Evolutionary conservation across 208 protist genomes (phyloP).

Genomic region (Leishmania mexicana): DNA sequence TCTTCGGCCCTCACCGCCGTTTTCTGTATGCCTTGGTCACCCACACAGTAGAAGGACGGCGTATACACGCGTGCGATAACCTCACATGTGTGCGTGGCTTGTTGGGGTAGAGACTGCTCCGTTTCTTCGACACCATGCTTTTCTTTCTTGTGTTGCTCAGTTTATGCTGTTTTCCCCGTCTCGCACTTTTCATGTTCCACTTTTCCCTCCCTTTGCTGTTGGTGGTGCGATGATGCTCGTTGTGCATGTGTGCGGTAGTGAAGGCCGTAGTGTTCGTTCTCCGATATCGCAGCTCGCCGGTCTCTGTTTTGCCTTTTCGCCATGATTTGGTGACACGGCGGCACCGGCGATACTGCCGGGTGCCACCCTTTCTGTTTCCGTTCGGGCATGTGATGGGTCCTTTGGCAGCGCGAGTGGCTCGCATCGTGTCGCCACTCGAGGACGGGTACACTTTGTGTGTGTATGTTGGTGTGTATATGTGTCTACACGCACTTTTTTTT

Average conservation of each 20-base stretch:
- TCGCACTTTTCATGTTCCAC: not conserved
- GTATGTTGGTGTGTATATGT: not conserved
- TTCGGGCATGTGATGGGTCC: not conserved
- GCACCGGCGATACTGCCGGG: not conserved
- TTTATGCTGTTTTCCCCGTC: not conserved
- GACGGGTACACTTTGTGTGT: not conserved
- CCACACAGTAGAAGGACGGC: not conserved
- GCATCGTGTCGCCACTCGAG: too few species aligned
- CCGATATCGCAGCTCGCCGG: not conserved
- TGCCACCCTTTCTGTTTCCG: not conserved
- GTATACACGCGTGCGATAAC: not conserved
- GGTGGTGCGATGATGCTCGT: not conserved
- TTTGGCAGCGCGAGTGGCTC: not conserved
- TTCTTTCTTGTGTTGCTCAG: too few species aligned
- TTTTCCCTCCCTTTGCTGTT: not conserved
- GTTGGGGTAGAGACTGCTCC: not conserved
- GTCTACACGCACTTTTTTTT: not conserved
- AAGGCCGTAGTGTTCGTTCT: not conserved
- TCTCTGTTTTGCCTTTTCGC: not conserved
- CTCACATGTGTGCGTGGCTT: not conserved
- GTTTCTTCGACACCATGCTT: not conserved
- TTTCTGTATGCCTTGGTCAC: not conserved
- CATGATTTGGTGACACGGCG: not conserved
- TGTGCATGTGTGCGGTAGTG: not conserved
- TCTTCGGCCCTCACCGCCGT: not conserved